Evolutionary conservation across 306 rosid genomes (phyloP), one percentile per base, ranked within the genome.

Genomic region (Carpinus fangiana): DNA sequence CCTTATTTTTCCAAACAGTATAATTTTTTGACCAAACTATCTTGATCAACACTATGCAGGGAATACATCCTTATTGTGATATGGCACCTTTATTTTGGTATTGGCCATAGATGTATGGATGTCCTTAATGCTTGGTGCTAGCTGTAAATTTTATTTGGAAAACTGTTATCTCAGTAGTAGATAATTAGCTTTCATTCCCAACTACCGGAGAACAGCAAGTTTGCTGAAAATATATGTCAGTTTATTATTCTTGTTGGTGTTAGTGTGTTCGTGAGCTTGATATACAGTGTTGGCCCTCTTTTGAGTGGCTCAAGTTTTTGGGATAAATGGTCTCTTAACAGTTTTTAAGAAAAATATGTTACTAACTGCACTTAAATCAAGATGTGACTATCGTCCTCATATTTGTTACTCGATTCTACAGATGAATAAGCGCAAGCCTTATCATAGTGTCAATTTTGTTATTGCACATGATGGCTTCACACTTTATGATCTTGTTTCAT

Each of bases 401-500:
- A n/a, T 43, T 28, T 50, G 48, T 84, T 84, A 45, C 67, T 79
- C 76, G 34, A 26, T 76, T 80, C 78, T 41, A 79, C 90, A 95
- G 99, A 89, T 83, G 82, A 93, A 95, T 79, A 90, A 91, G 71
- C 99, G 98, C 79, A 91, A 82, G 82, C 99, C 99, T 67, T 95
- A 79, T 73, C 98, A 95, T 71, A 78, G 97, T 80, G 68, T 95
- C 80, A 95, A 93, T 82, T 95, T 95, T 62, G 84, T 95, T 71
- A 84, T 84, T 80, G 96, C 99, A 3, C 98, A 95, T 80, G 99
- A 93, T 76, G 99, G 99, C 54, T 93, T 95, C 83, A 91, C 92
- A 56, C 83, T 95, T 51, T 74, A 8, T 65, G 99, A 95, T 83
- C 99, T 95, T 66, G 98, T 93, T 85, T 93, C 99, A 59, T 95